These are phyloP conservation scores for Citeromyces hawaiiensis DNA, from an alignment of 1,139 yeast species.

Conservation along the genomic window DNA sequence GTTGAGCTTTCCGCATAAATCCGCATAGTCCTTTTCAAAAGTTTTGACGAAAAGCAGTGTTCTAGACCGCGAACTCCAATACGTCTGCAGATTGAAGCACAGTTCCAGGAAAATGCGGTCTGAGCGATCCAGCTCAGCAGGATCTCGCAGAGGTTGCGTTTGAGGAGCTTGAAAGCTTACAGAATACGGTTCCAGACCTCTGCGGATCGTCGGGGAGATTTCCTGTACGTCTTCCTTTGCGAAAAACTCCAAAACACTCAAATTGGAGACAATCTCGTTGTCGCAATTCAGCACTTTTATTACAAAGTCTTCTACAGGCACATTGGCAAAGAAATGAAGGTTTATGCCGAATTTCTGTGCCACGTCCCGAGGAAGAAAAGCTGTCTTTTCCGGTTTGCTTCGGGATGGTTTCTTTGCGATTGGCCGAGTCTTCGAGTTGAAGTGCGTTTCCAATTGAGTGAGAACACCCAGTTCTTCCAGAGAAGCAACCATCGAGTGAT, in stretches of 20 bases:
- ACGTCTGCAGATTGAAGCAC: slow-evolving; percentile 62
- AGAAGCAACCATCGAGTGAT: slow-evolving; percentile 11
- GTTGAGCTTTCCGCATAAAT: slow-evolving; percentile 44
- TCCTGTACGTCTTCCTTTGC: slow-evolving; percentile 58
- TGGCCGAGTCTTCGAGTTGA: neutral
- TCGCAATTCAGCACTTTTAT: slow-evolving; percentile 52
- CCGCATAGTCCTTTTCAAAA: slow-evolving; percentile 63
- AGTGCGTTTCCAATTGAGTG: slow-evolving; percentile 17
- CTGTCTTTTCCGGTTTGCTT: slow-evolving; percentile 16
- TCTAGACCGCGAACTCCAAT: slow-evolving; percentile 72
- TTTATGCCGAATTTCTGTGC: slow-evolving; percentile 76
- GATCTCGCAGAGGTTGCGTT: slow-evolving; percentile 54
- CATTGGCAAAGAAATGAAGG: slow-evolving; percentile 42
- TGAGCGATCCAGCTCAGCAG: slow-evolving; percentile 59
- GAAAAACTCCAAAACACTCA: slow-evolving; percentile 60
- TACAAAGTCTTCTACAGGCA: slow-evolving; percentile 44
- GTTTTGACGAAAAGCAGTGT: slow-evolving; percentile 47
- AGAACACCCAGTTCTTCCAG: slow-evolving; percentile 1
- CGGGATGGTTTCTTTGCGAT: slow-evolving; percentile 28
- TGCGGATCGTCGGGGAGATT: slow-evolving; percentile 45
- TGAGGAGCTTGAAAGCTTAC: slow-evolving; percentile 31
- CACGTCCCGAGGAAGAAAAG: slow-evolving; percentile 55
- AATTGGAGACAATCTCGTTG: slow-evolving; percentile 33
- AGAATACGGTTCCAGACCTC: slow-evolving; percentile 62
- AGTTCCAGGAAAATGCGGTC: slow-evolving; percentile 65